Conservation (phyloP, 495 filamentous ascomycete species). For the Lepidopterella palustris region DNA sequence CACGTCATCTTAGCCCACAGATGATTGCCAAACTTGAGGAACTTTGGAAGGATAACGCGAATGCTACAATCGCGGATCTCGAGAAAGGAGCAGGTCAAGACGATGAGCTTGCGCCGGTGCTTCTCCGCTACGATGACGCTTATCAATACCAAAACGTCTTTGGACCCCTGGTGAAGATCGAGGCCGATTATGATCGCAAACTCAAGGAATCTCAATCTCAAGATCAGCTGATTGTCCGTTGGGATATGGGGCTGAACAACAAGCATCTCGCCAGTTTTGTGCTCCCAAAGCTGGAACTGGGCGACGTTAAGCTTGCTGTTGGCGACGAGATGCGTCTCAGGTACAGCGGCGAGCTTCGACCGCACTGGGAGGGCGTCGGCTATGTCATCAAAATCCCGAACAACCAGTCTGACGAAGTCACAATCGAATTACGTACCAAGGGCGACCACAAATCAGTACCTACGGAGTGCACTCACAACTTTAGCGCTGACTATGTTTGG, state of each 20-base stretch:
- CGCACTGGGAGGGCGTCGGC: conserved; percentile 95
- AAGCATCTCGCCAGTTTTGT: conserved; percentile 96
- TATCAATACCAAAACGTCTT: conserved; percentile 99
- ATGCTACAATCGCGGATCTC: conserved; percentile 82
- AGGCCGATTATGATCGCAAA: conserved; percentile 99
- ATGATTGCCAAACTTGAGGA: conserved; percentile 97
- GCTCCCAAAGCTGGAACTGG: conserved; percentile 92
- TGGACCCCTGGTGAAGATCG: conserved; percentile 95
- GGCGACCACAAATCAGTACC: conserved; percentile 91
- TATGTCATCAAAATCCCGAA: conserved; percentile 99
- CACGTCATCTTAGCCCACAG: conserved; percentile 86
- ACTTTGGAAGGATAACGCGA: conserved; percentile 96
- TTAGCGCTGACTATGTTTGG: conserved; percentile 98
- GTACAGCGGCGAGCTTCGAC: conserved; percentile 89
- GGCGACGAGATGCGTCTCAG: conserved; percentile 98
- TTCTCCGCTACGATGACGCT: conserved; percentile 93
- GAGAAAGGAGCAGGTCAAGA: conserved; percentile 91
- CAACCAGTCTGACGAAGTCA: conserved; percentile 97
- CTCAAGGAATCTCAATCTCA: conserved; percentile 97
- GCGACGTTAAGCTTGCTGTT: conserved; percentile 95
- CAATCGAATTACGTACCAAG: conserved; percentile 84
- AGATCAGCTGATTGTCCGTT: conserved; percentile 86
- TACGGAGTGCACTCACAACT: conserved; percentile 96
- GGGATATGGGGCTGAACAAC: conserved; percentile 95
- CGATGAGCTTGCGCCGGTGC: conserved; percentile 88